phyloP scores from a whole-genome alignment of 2,329 filamentous ascomycete genomes.

The Fusarium sp. region DNA sequence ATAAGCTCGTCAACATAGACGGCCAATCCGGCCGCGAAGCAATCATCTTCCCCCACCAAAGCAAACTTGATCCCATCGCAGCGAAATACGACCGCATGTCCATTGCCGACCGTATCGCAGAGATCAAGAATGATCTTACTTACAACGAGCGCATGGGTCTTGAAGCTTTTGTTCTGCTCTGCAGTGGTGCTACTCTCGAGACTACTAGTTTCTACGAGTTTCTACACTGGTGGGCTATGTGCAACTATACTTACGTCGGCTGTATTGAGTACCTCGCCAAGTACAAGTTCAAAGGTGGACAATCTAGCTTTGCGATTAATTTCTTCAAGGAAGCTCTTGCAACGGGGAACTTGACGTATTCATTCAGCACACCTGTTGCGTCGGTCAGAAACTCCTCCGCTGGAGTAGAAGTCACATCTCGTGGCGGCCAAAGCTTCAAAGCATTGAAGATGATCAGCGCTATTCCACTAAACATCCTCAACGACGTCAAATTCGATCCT shows the following conservation, averaged over 20 bases:
- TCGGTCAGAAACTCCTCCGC: constrained; percentile 46
- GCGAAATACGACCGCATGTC: constrained; percentile 56
- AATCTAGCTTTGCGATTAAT: constrained; percentile 58
- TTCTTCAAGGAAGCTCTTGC: constrained; percentile 59
- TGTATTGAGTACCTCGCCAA: constrained; percentile 55
- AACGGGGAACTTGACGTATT: constrained; percentile 55
- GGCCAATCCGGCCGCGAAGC: constrained; percentile 51
- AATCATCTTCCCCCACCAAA: constrained; percentile 57
- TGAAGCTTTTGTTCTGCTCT: constrained; percentile 57
- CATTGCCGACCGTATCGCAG: constrained; percentile 55
- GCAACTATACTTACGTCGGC: constrained; percentile 55
- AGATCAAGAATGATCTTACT: constrained; percentile 55
- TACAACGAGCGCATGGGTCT: constrained; percentile 55
- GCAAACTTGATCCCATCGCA: constrained; percentile 49
- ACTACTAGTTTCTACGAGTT: constrained; percentile 61
- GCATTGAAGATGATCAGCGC: constrained; percentile 55
- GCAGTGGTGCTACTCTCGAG: constrained; percentile 57
- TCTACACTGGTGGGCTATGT: constrained; percentile 61
- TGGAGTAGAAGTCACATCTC: constrained; percentile 51
- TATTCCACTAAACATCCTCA: constrained; percentile 59
- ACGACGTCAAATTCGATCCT: constrained; percentile 55
- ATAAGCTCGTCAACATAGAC: constrained; percentile 61
- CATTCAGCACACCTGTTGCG: constrained; percentile 55
- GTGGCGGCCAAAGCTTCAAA: constrained; percentile 47
- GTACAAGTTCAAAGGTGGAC: constrained; percentile 58